Evolutionary conservation across 257 asterid species (phyloP), one percentile per base, ranked within the genome.

Genomic region (Fraxinus quadrangulata): DNA sequence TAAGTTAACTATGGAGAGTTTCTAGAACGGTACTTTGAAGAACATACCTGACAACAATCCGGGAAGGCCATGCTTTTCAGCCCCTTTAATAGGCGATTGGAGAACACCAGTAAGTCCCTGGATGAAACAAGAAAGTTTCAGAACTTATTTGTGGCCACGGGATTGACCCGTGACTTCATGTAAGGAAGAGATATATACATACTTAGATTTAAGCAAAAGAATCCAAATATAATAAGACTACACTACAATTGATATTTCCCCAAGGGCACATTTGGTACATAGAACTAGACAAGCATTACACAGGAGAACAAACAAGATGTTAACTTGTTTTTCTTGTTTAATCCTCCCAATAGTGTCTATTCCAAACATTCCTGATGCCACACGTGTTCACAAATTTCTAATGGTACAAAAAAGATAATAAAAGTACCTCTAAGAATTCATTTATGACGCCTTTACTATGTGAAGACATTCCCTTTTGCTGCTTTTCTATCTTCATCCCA

Each of bases 71-170:
- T 93, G 98, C 51, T 88, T 93, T 83, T 93, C 98, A 72, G 98
- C 99, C 77, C 99, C 99, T 86, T 87, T 88, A 76, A 95, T 91
- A n/a, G 99, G 99, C 61, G 97, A 93, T 69, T 95, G 99, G 74
- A 95, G 97, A 76, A 95, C 96, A 49, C 99, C 99, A 16, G 99
- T 95, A 73, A 95, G 94, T 56, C 99, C 99, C 99, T 95, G 81
- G 81, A 69, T 68, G 14, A 31, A 24, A 77, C 74, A 16, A 45
- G 78, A 69, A 70, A 54, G 37, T 59, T 69, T 70, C 73, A 73
- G 21, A 8, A 63, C 51, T 40, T 31, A 37, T 40, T 70, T 67
- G 39, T 45, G 66, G 66, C 26, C 33, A 72, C 1, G 34, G 47
- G 21, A 67, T 74, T 68, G 45, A 36, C 61, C 28, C 45, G 9